Conservation (phyloP, 1,284 basidiomycete genomes). For the Microstroma glucosiphilum region DNA sequence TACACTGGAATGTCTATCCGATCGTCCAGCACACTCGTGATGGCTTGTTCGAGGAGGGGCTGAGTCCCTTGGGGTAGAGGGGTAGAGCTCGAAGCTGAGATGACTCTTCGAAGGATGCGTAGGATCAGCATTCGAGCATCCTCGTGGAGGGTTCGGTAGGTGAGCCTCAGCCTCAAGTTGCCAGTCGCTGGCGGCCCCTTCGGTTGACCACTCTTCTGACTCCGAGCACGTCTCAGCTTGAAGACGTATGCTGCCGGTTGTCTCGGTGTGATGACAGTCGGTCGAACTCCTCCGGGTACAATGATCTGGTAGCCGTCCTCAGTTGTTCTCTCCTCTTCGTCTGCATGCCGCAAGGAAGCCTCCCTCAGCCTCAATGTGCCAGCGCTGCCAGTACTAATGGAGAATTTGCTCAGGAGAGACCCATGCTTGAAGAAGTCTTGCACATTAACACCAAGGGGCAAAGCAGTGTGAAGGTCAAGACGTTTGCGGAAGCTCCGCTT, state of each 20-base stretch:
- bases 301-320: slow-evolving; percentile 13
- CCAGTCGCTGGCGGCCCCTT: background rate
- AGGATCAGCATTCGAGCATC: slow-evolving; percentile 21
- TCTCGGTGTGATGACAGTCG: slow-evolving; percentile 24
- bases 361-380: slow-evolving; percentile 22
- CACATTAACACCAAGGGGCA: slow-evolving; percentile 48
- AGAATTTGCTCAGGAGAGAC: slow-evolving; percentile 36
- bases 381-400: slow-evolving; percentile 27
- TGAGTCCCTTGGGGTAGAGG: too few species aligned
- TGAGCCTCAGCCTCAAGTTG: slow-evolving; percentile 23
- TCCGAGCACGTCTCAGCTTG: slow-evolving; percentile 16
- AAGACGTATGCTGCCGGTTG: slow-evolving; percentile 41
- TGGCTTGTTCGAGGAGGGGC: background rate
- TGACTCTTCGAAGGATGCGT: slow-evolving; percentile 1
- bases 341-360: slow-evolving; percentile 19
- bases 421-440: slow-evolving; percentile 45
- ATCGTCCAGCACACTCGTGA: background rate
- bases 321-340: background rate
- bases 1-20: background rate
- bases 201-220: background rate
- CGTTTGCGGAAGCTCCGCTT: slow-evolving; percentile 9
- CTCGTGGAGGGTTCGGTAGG: slow-evolving; percentile 30
- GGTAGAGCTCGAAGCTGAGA: background rate
- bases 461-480: slow-evolving; percentile 19
- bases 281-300: slow-evolving; percentile 6